A percentile compares a stretch with the other conserved stretches of the same genome.
Evolutionary conservation across 2,329 filamentous ascomycete species (phyloP).

Genomic region (Aspergillus arachidicola): DNA sequence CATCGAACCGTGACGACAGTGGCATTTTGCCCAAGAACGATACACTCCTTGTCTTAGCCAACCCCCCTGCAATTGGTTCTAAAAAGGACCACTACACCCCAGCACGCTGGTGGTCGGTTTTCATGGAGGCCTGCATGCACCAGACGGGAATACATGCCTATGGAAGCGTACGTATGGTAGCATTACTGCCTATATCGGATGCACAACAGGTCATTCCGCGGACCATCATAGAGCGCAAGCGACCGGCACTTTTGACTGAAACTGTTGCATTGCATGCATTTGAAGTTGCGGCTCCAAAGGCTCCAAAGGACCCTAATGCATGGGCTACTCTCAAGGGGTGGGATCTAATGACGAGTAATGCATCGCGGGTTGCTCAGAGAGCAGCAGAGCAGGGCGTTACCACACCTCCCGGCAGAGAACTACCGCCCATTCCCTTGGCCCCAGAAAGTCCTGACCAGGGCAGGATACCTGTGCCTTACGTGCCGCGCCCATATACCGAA

Average conservation of each 20-base stretch:
- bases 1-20: conserved; percentile 40
- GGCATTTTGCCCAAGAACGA: conserved; percentile 62
- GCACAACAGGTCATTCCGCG: conserved; percentile 64
- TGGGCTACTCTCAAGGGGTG: conserved; percentile 29
- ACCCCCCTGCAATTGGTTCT: conserved; percentile 61
- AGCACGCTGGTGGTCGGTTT: conserved; percentile 62
- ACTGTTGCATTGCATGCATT: conserved; percentile 44
- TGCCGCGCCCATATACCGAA: conserved; percentile 39
- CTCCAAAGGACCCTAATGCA: conserved; percentile 36
- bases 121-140: conserved; percentile 57
- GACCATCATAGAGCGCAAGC: conserved; percentile 57
- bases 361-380: conserved; percentile 32
- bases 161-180: conserved; percentile 76
- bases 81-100: conserved; percentile 49
- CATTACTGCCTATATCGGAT: conserved; percentile 69
- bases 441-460: conserved; percentile 23
- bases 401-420: conserved; percentile 34
- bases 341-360: conserved; percentile 27
- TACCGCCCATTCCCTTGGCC: conserved; percentile 25
- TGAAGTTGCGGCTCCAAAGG: conserved; percentile 55
- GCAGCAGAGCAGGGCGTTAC: conserved; percentile 30
- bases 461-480: conserved; percentile 21
- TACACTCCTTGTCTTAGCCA: conserved; percentile 72
- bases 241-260: conserved; percentile 62
- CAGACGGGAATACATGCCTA: conserved; percentile 70